A percentile compares a stretch with the other conserved stretches of the same genome.
Evolutionary conservation across 345 rosid genomes (phyloP).

Genomic region (Trapa bicornis): DNA sequence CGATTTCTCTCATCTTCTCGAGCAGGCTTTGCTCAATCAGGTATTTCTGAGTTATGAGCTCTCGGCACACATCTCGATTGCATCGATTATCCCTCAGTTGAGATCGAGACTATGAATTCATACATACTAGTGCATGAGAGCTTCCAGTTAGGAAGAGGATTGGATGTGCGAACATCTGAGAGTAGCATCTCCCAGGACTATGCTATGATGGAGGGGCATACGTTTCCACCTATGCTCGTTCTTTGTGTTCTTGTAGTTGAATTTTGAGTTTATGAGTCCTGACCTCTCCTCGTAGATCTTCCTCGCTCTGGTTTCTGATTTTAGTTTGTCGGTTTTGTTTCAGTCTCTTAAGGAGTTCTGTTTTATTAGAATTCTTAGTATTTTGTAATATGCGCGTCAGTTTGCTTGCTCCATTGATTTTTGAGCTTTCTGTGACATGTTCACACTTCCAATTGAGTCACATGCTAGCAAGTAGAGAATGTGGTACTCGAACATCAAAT

Average conservation of each 20-base stretch:
- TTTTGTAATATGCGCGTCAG: neutral
- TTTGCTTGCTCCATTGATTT: neutral
- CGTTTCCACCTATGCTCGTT: neutral
- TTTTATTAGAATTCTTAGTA: neutral
- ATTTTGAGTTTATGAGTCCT: neutral
- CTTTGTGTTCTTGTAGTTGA: neutral
- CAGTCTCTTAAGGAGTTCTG: neutral
- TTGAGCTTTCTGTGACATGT: neutral
- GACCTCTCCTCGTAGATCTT: neutral
- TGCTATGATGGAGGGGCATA: too few species aligned
- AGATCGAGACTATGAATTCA: neutral
- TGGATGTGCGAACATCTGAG: too few species aligned
- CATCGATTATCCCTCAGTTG: neutral
- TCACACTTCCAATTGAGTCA: neutral
- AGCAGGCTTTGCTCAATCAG: neutral
- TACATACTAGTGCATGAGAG: too few species aligned
- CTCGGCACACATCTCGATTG: conserved; percentile 1
- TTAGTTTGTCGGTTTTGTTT: neutral
- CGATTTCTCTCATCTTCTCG: neutral
- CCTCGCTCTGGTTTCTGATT: neutral
- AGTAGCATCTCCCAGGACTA: too few species aligned
- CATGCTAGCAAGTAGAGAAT: neutral
- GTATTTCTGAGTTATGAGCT: neutral
- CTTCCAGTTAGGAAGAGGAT: too few species aligned
- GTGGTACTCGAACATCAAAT: neutral